Conservation (phyloP, 768 basidiomycete genomes). For the Daedaleopsis sinensis region DNA sequence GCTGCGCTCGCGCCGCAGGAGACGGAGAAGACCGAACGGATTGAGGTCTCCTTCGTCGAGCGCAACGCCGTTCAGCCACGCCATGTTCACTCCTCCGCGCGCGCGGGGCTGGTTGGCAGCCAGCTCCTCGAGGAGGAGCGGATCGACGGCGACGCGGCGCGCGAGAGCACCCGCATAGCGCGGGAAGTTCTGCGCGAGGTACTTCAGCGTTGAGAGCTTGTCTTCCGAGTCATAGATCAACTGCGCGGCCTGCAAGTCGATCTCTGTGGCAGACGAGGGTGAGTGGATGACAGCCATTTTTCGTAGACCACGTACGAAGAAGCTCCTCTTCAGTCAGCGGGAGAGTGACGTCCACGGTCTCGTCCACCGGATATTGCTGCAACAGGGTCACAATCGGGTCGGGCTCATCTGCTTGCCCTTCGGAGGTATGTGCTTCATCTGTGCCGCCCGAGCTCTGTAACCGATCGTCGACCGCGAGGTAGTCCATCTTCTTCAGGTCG, state of each 20-base stretch:
- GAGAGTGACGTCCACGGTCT: constrained; percentile 20
- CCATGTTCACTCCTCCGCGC: constrained; percentile 53
- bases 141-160: constrained; percentile 62
- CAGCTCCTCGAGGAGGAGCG: constrained; percentile 57
- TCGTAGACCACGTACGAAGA: constrained; percentile 40
- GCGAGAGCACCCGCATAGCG: constrained; percentile 78
- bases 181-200: constrained; percentile 88
- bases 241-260: constrained; percentile 76
- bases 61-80: constrained; percentile 82
- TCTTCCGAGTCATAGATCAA: constrained; percentile 62
- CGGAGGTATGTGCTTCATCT: not conserved
- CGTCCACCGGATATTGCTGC: constrained; percentile 31
- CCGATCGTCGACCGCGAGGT: constrained; percentile 91
- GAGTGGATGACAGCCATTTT: not conserved
- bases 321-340: constrained; percentile 43
- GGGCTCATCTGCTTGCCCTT: constrained; percentile 9
- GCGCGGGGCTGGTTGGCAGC: constrained; percentile 55
- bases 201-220: constrained; percentile 56
- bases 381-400: constrained; percentile 29
- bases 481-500: constrained; percentile 97
- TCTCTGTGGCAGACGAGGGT: constrained; percentile 37
- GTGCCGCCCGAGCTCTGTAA: constrained; percentile 23
- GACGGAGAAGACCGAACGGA: constrained; percentile 71
- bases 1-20: constrained; percentile 71
- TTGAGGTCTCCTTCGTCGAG: constrained; percentile 67